A percentile compares a stretch with the other conserved stretches of the same genome.
These are phyloP conservation scores for Dalbergia cochinchinensis DNA, from an alignment of 306 rosid genomes.

Conservation along the genomic window DNA sequence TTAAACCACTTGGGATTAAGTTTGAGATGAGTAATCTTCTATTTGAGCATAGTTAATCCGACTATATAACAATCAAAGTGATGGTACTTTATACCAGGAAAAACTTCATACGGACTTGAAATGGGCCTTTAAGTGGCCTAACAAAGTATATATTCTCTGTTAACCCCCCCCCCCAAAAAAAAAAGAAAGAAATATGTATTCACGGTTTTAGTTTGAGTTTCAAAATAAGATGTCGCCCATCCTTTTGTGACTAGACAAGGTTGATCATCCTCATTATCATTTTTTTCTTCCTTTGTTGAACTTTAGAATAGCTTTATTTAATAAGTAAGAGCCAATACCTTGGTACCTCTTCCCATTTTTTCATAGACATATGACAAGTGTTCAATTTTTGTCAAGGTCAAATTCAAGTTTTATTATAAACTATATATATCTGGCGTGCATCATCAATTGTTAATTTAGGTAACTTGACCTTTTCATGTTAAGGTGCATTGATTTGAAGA, in stretches of 20 bases:
- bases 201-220: neutral
- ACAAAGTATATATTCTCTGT: neutral
- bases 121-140: conserved; percentile 31
- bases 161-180: too few relatives aligned
- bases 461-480: neutral
- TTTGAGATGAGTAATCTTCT: neutral
- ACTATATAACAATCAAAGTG: too few relatives aligned
- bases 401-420: neutral
- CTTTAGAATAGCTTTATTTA: conserved; percentile 2
- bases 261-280: neutral
- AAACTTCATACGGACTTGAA: neutral
- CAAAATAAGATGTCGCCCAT: neutral
- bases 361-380: neutral
- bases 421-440: neutral
- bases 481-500: neutral
- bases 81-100: neutral
- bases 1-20: too few relatives aligned
- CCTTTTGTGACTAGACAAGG: neutral
- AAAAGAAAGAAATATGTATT: too few relatives aligned
- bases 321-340: neutral
- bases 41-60: neutral
- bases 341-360: conserved; percentile 6
- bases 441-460: neutral
- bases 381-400: conserved; percentile 9
- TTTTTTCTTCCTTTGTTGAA: too few relatives aligned